Conservation (phyloP, 768 basidiomycete species). For the Boletus rufocinnamomeus region DNA sequence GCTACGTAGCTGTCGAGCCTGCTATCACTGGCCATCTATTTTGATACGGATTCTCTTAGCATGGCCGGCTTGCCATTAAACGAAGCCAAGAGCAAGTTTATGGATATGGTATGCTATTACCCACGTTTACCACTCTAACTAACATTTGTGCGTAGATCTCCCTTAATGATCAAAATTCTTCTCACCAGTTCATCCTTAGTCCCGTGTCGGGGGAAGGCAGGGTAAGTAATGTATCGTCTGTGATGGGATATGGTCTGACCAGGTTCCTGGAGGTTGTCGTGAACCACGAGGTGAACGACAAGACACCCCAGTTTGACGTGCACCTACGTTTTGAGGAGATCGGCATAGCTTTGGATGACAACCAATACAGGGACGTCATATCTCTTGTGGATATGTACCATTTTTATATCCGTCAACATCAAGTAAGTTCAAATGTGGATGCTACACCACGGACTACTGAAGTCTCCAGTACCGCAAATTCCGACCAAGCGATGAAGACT, state of each 20-base stretch:
- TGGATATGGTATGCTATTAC: constrained; percentile 55
- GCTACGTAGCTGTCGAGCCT: constrained; percentile 72
- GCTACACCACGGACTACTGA: constrained; percentile 11
- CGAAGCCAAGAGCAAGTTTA: constrained; percentile 75
- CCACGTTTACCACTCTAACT: constrained; percentile 6
- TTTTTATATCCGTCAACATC: constrained; percentile 82
- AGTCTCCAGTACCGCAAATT: constrained; percentile 70
- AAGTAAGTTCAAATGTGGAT: constrained; percentile 46
- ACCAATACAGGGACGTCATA: constrained; percentile 93
- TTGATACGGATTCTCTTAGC: constrained; percentile 87
- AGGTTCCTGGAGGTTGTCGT: constrained; percentile 62
- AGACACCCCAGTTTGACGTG: constrained; percentile 83
- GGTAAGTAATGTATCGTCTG: constrained; percentile 43
- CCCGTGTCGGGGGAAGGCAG: constrained; percentile 95
- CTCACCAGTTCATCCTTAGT: constrained; percentile 91
- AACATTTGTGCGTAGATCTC: constrained; percentile 46
- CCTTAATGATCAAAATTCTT: constrained; percentile 41
- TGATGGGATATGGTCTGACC: constrained; percentile 3
- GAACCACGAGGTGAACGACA: constrained; percentile 72
- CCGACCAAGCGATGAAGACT: constrained; percentile 64
- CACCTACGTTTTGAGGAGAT: constrained; percentile 92
- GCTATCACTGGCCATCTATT: constrained; percentile 87
- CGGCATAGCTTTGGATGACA: constrained; percentile 85
- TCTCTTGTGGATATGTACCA: constrained; percentile 97
- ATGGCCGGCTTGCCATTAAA: constrained; percentile 65